Conservation (phyloP, 768 basidiomycete genomes). For the Boletellus ananiceps region DNA sequence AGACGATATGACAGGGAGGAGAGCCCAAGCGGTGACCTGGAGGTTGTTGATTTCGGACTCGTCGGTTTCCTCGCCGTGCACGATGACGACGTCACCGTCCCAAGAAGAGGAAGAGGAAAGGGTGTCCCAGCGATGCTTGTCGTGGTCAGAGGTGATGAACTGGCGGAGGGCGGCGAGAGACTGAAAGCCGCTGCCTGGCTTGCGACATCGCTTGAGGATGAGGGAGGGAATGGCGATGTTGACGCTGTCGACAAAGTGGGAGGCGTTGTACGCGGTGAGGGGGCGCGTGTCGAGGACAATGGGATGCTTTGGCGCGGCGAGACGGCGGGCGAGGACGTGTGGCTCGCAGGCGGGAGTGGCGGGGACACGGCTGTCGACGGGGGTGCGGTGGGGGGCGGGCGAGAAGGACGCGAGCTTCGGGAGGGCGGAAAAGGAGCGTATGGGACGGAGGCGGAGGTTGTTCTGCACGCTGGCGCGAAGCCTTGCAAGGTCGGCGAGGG, state of each 20-base stretch:
- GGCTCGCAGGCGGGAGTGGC: constrained; percentile 39
- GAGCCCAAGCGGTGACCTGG: constrained; percentile 61
- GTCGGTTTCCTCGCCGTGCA: constrained; percentile 80
- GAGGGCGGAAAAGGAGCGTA: constrained; percentile 54
- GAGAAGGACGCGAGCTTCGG: constrained; percentile 43
- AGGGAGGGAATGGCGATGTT: constrained; percentile 88
- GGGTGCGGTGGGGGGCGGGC: constrained; percentile 50
- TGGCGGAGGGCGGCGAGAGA: constrained; percentile 66
- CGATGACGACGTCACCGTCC: constrained; percentile 66
- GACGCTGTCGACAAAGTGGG: constrained; percentile 64
- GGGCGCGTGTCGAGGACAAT: constrained; percentile 83
- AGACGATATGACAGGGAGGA: constrained; percentile 59
- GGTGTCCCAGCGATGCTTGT: constrained; percentile 66
- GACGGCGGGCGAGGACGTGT: constrained; percentile 43
- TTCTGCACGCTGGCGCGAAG: constrained; percentile 68
- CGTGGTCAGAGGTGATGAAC: constrained; percentile 77
- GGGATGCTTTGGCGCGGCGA: constrained; percentile 49
- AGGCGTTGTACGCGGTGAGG: constrained; percentile 56
- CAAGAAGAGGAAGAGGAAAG: constrained; percentile 49
- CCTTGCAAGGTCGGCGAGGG: constrained; percentile 61
- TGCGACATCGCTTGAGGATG: constrained; percentile 80
- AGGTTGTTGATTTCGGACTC: constrained; percentile 53
- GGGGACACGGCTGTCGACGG: constrained; percentile 30
- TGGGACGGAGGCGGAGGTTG: constrained; percentile 75
- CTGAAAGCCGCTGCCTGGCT: constrained; percentile 63